These are phyloP conservation scores for Yamadazyma olivae DNA, from an alignment of 805 yeast genomes.

Conservation along the genomic window DNA sequence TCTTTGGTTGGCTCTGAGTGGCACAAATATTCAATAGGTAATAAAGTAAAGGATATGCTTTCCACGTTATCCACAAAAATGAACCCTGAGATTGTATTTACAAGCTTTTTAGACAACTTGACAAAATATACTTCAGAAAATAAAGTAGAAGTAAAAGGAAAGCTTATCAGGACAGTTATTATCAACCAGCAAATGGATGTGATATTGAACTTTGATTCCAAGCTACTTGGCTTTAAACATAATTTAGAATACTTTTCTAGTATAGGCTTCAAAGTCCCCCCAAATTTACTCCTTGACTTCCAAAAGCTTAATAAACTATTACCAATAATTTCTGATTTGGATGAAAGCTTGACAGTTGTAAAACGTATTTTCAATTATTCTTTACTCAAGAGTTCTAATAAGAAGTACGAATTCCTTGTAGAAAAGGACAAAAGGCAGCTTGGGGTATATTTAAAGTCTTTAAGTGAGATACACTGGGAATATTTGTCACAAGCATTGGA, in stretches of 20 bases:
- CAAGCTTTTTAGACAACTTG: slow-evolving; percentile 45
- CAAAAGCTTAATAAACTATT: slow-evolving; percentile 49
- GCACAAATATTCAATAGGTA: slow-evolving; percentile 49
- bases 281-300: slow-evolving; percentile 43
- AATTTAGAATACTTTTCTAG: slow-evolving; percentile 40
- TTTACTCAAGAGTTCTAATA: slow-evolving; percentile 30
- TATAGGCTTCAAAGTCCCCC: slow-evolving; percentile 59
- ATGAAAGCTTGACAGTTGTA: slow-evolving; percentile 49
- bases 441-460: slow-evolving; percentile 25
- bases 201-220: slow-evolving; percentile 50
- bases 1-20: slow-evolving; percentile 28
- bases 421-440: slow-evolving; percentile 30
- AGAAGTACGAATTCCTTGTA: slow-evolving; percentile 42
- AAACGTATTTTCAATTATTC: slow-evolving; percentile 21
- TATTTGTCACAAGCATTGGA: slow-evolving; percentile 49
- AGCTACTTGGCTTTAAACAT: slow-evolving; percentile 11
- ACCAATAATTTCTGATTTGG: slow-evolving; percentile 54
- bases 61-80: slow-evolving; percentile 43
- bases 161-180: slow-evolving; percentile 6
- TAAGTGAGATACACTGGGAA: slow-evolving; percentile 51
- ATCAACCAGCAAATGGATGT: slow-evolving; percentile 25
- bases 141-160: slow-evolving; percentile 8
- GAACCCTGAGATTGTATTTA: slow-evolving; percentile 38
- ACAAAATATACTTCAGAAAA: slow-evolving; percentile 3
- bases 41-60: slow-evolving; percentile 52